Base-by-base conservation (phyloP, 2,329 filamentous ascomycete species). In the Fusarium sarcochroum region DNA sequence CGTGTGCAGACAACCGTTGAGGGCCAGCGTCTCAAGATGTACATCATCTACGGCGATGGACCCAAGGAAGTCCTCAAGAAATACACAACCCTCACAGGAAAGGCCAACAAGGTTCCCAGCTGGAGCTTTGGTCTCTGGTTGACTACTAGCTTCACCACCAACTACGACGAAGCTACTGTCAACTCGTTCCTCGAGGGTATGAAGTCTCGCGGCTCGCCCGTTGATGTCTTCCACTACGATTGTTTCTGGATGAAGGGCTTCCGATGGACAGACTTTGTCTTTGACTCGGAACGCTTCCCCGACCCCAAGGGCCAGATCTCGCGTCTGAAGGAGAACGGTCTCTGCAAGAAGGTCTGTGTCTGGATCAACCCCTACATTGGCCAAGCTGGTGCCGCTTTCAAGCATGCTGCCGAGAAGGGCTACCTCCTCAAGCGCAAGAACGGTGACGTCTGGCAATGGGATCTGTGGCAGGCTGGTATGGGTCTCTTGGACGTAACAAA, bases 51-150 rank as follows among this genome's bases (percentile, higher is more conserved):
- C 70, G 91, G 91, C 0, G 86, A 87, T 1, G 88, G 86, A 0
- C 91, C 91, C 0, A 93, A 92, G 77, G 90, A 93, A 47, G 87
- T 94, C 3, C 80, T 94, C 17, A 83, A 84, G 37, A 86, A 87
- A 66, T 94, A 93, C 76, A 87, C 90, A 0, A 80, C 85, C 21
- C 81, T 94, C 35, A 93, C 90, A 0, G 91, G 91, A 2, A 84
- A 84, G 46, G 86, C 91, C 0, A 86, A 84, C 35, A 84, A 85
- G 56, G 86, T 92, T 3, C 92, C 91, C 1, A 85, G 86, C 27
- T 94, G 91, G 92, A 92, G 89, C 66, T 93, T 89, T 66, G 91
- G 91, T 2, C 83, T 93, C 10, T 93, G 91, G 91, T 83, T 94
- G 20, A 93, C 89, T 56, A 94, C 91, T 15, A 91, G 88, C 63